Percentiles rank a stretch among this genome's conserved stretches.
phyloP scores from a whole-genome alignment of 1,284 basidiomycete species.

The Hemileia vastatrix region DNA sequence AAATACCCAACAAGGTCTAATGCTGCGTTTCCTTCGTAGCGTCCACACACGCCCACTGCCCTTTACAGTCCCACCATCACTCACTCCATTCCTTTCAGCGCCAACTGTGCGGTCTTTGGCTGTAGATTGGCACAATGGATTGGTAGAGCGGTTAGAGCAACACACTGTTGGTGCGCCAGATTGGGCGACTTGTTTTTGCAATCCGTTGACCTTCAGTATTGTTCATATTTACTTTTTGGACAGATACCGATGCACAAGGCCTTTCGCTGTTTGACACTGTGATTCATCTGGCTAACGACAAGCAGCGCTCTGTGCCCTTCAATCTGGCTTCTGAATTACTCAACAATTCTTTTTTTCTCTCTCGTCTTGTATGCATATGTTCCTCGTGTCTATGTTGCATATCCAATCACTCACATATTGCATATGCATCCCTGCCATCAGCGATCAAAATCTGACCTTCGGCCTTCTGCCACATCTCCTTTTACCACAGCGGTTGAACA shows the following conservation, averaged over 20 bases:
- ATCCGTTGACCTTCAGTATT: background rate
- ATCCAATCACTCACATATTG: background rate
- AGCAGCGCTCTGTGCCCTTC: slow-evolving; percentile 4
- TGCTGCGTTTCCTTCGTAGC: no score
- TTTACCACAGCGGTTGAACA: slow-evolving; percentile 14
- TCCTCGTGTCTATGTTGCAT: background rate
- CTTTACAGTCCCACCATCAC: slow-evolving; percentile 5
- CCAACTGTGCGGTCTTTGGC: slow-evolving; percentile 5
- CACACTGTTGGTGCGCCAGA: slow-evolving; percentile 1
- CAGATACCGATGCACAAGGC: slow-evolving; percentile 3
- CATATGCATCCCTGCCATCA: no score
- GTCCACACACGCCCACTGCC: no score
- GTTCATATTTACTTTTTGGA: background rate
- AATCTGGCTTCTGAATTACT: slow-evolving; percentile 22
- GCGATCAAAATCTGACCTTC: background rate
- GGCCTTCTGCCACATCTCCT: slow-evolving; percentile 1
- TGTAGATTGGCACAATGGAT: slow-evolving; percentile 15
- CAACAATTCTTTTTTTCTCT: slow-evolving; percentile 19
- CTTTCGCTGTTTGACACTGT: slow-evolving; percentile 14
- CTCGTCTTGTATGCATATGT: slow-evolving; percentile 10
- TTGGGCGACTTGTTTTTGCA: background rate
- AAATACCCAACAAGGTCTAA: no score
- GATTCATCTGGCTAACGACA: slow-evolving; percentile 18
- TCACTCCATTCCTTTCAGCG: slow-evolving; percentile 14
- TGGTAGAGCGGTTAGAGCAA: slow-evolving; percentile 17